phyloP scores from a whole-genome alignment of 768 basidiomycete species.

The Amylocystis lapponica region DNA sequence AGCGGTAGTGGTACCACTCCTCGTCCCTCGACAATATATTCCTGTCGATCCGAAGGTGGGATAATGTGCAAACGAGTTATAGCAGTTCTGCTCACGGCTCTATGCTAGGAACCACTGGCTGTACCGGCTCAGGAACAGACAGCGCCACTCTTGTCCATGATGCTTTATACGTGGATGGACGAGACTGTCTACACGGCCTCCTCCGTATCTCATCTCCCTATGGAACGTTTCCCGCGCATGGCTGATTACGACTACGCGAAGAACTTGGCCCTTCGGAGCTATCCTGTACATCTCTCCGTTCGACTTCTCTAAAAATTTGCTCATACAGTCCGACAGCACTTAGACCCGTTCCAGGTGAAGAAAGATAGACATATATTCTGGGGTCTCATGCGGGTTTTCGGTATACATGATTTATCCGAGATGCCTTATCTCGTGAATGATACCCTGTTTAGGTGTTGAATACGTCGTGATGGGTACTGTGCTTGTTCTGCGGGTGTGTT shows the following conservation, averaged over 20 bases:
- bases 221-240: conserved; percentile 28
- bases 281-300: conserved; percentile 15
- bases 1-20: conserved; percentile 43
- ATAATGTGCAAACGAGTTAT: not conserved
- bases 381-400: conserved; percentile 19
- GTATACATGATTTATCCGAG: conserved; percentile 1
- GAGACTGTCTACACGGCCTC: conserved; percentile 23
- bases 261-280: conserved; percentile 17
- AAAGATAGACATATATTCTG: conserved; percentile 26
- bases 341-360: conserved; percentile 29
- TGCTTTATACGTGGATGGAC: conserved; percentile 36
- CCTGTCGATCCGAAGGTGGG: conserved; percentile 49
- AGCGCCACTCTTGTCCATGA: conserved; percentile 32
- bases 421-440: conserved; percentile 3
- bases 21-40: conserved; percentile 48
- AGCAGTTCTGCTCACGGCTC: conserved; percentile 6
- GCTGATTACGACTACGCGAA: conserved; percentile 22
- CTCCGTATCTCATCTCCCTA: conserved; percentile 21
- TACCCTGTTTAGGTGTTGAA: not conserved
- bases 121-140: conserved; percentile 39
- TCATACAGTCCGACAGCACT: conserved; percentile 14
- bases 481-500: not conserved
- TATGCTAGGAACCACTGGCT: conserved; percentile 16
- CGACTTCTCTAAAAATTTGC: not conserved
- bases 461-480: conserved; percentile 2